phyloP scores from a whole-genome alignment of 1,284 basidiomycete species.

The Takashimella koratensis region DNA sequence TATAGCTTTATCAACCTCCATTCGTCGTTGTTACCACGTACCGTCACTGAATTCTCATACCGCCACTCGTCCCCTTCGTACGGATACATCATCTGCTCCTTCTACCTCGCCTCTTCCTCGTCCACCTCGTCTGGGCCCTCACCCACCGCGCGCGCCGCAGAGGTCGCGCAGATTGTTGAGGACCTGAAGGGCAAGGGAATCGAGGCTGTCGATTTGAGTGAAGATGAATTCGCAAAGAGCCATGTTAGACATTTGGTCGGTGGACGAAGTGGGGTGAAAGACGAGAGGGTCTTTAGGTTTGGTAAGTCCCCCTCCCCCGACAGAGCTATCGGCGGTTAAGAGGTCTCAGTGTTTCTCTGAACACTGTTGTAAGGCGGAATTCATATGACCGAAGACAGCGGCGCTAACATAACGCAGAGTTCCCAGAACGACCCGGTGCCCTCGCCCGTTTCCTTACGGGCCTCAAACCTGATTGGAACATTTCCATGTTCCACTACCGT shows the following conservation, averaged over 20 bases:
- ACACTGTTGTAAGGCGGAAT: slow-evolving; percentile 7
- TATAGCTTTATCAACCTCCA: slow-evolving; percentile 82
- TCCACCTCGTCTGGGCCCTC: slow-evolving; percentile 44
- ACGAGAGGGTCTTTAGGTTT: slow-evolving; percentile 92
- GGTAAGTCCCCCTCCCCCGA: slow-evolving; percentile 56
- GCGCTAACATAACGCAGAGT: slow-evolving; percentile 69
- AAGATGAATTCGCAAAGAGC: slow-evolving; percentile 92
- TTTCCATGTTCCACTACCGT: slow-evolving; percentile 94
- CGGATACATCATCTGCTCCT: slow-evolving; percentile 80
- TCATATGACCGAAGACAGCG: too few relatives aligned
- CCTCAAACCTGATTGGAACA: slow-evolving; percentile 84
- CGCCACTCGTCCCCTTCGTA: slow-evolving; percentile 62
- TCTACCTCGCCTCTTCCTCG: slow-evolving; percentile 65
- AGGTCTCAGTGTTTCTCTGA: not conserved
- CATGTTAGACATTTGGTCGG: slow-evolving; percentile 95
- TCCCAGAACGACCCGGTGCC: slow-evolving; percentile 92
- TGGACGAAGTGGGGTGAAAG: slow-evolving; percentile 66
- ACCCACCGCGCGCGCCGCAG: slow-evolving; percentile 56
- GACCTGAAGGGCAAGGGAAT: slow-evolving; percentile 67
- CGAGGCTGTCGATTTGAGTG: slow-evolving; percentile 82
- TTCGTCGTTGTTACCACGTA: slow-evolving; percentile 79
- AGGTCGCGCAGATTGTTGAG: slow-evolving; percentile 65
- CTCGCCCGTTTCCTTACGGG: slow-evolving; percentile 83
- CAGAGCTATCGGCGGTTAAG: not conserved
- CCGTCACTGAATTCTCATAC: slow-evolving; percentile 97